Evolutionary conservation across 345 rosid genomes (phyloP).

Genomic region (Psidium guajava): DNA sequence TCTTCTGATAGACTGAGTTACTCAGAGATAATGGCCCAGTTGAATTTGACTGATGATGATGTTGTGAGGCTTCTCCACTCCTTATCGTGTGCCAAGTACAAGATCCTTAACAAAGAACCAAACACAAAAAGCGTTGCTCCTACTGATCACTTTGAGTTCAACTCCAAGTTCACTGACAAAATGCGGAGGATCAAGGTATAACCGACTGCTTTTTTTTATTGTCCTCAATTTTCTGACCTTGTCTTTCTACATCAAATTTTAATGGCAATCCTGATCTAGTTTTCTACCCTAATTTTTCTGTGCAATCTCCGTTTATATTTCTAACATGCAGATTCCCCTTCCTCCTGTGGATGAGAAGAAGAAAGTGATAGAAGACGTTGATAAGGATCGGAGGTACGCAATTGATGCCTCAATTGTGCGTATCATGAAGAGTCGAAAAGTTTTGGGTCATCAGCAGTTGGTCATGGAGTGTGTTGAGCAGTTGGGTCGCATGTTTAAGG

Average conservation of each 20-base stretch:
- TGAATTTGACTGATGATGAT: conserved; percentile 80
- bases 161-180: conserved; percentile 69
- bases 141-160: conserved; percentile 54
- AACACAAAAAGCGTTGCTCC: conserved; percentile 46
- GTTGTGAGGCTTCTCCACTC: conserved; percentile 87
- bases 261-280: not conserved
- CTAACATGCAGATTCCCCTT: conserved; percentile 61
- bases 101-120: conserved; percentile 63
- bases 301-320: not conserved
- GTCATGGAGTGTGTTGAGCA: conserved; percentile 90
- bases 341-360: conserved; percentile 91
- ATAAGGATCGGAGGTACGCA: conserved; percentile 82
- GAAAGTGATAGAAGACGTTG: conserved; percentile 89
- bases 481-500: conserved; percentile 95
- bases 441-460: conserved; percentile 74
- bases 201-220: too few species aligned
- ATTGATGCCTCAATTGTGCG: conserved; percentile 98
- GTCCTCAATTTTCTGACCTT: not conserved
- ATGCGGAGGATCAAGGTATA: conserved; percentile 92
- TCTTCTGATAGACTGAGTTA: conserved; percentile 65
- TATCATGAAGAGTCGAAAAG: conserved; percentile 91
- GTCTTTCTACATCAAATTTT: not conserved
- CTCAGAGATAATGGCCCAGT: conserved; percentile 68
- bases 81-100: conserved; percentile 71
- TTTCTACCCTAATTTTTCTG: not conserved